Conservation (phyloP, 495 filamentous ascomycete genomes). For the Cetradonia linearis region DNA sequence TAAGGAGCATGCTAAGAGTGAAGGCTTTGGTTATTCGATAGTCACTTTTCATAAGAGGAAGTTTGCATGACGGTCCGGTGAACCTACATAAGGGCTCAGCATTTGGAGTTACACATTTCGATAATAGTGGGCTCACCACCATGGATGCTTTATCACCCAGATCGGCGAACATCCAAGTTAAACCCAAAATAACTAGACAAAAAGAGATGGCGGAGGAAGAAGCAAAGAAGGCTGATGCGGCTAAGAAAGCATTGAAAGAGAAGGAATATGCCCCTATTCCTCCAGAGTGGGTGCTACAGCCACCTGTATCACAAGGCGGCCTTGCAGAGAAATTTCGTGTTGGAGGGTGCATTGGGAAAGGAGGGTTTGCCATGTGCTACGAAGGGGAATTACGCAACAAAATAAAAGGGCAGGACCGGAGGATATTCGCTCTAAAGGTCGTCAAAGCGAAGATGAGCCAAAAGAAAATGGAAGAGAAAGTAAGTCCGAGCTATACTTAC, state of each 20-base stretch:
- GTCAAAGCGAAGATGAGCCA: slow-evolving; percentile 78
- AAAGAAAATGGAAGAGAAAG: slow-evolving; percentile 83
- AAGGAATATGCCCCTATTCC: slow-evolving; percentile 70
- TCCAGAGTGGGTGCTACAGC: slow-evolving; percentile 67
- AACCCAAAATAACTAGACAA: slow-evolving; percentile 35
- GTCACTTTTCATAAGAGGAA: background rate
- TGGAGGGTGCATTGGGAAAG: slow-evolving; percentile 79
- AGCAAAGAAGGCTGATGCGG: slow-evolving; percentile 34
- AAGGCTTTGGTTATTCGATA: background rate
- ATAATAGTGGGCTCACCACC: background rate
- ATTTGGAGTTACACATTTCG: background rate
- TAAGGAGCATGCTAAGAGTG: background rate
- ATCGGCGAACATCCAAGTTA: slow-evolving; percentile 52
- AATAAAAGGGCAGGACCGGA: slow-evolving; percentile 34
- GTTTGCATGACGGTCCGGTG: background rate
- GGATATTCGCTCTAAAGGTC: slow-evolving; percentile 72
- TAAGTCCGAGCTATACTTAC: slow-evolving; percentile 29
- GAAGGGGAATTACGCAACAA: slow-evolving; percentile 57
- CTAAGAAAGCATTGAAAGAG: slow-evolving; percentile 44
- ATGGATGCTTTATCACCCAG: slow-evolving; percentile 67
- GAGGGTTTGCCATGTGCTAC: slow-evolving; percentile 90
- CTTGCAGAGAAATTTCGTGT: slow-evolving; percentile 71
- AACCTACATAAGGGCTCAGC: background rate
- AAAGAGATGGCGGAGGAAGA: slow-evolving; percentile 41
- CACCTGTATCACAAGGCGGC: slow-evolving; percentile 46